These are phyloP conservation scores for Colletotrichum sp. DNA, from an alignment of 2,329 filamentous ascomycete genomes.

Conservation along the genomic window DNA sequence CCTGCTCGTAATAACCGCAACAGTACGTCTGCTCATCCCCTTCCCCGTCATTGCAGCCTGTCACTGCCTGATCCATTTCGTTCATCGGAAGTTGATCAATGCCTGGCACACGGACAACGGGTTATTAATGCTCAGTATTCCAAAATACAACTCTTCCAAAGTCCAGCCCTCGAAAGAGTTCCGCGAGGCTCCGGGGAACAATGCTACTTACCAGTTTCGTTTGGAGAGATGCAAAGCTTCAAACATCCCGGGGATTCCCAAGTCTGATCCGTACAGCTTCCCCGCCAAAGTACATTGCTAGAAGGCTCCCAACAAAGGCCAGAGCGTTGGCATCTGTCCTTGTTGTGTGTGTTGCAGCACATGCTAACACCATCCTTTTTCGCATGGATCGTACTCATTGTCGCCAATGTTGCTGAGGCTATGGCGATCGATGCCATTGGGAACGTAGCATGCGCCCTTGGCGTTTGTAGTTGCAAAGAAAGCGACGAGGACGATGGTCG, in stretches of 20 bases:
- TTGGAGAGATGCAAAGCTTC: conserved; percentile 18
- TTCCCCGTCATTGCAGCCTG: background rate
- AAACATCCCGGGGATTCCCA: conserved; percentile 24
- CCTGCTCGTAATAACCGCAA: background rate
- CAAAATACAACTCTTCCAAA: background rate
- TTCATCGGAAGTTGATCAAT: background rate
- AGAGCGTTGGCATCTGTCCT: background rate
- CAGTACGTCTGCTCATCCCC: background rate
- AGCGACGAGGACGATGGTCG: background rate
- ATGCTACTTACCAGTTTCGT: background rate
- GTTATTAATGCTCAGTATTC: background rate
- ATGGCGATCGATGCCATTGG: background rate
- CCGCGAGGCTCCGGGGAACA: background rate
- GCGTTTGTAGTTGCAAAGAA: background rate
- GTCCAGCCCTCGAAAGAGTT: background rate
- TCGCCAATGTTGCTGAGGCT: background rate
- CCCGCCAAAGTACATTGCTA: conserved; percentile 15
- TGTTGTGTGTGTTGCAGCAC: background rate
- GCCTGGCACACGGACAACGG: background rate
- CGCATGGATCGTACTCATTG: background rate
- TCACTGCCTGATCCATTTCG: background rate
- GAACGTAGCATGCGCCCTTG: conserved; percentile 8
- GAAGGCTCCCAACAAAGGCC: background rate
- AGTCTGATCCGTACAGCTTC: conserved; percentile 25
- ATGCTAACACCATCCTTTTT: background rate